These are phyloP conservation scores for Phytophthora lateralis DNA, from an alignment of 352 stramenopile genomes.

Conservation along the genomic window DNA sequence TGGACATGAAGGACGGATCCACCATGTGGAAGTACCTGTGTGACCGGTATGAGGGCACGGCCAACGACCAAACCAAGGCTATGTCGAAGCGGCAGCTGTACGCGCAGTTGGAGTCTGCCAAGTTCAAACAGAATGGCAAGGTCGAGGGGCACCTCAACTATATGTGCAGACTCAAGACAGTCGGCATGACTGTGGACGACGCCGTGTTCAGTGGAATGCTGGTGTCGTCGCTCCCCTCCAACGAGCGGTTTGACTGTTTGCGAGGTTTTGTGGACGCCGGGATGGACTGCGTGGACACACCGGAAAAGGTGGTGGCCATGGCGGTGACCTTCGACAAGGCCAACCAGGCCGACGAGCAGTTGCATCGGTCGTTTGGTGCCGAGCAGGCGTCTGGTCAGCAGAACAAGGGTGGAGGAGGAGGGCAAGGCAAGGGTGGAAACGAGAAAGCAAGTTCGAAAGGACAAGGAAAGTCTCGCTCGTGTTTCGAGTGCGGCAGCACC, in stretches of 20 bases:
- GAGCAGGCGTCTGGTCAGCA: not conserved
- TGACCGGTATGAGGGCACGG: too few species aligned
- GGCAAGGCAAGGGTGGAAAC: constrained; percentile 1
- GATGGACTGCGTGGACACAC: constrained; percentile 12
- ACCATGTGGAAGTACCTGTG: too few species aligned
- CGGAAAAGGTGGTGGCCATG: constrained; percentile 10
- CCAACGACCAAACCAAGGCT: too few species aligned
- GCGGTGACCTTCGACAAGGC: constrained; percentile 15
- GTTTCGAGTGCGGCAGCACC: constrained; percentile 9
- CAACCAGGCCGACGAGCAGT: constrained; percentile 7
- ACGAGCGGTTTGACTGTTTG: constrained; percentile 14
- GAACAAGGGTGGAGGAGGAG: not conserved
- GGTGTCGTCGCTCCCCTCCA: constrained; percentile 8
- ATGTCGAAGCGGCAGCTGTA: too few species aligned
- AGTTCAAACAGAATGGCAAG: not conserved
- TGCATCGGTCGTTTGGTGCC: constrained; percentile 6
- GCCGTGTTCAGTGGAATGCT: constrained; percentile 14
- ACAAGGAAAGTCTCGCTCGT: constrained; percentile 5
- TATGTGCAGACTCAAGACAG: constrained; percentile 13
- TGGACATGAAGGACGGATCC: not conserved
- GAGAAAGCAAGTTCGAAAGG: constrained; percentile 2
- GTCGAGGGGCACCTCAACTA: constrained; percentile 17
- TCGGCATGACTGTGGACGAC: constrained; percentile 13
- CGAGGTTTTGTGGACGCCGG: constrained; percentile 7
- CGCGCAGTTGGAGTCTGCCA: too few species aligned